These are phyloP conservation scores for Seiridium unicorne DNA, from an alignment of 2,329 filamentous ascomycete species.

Conservation along the genomic window DNA sequence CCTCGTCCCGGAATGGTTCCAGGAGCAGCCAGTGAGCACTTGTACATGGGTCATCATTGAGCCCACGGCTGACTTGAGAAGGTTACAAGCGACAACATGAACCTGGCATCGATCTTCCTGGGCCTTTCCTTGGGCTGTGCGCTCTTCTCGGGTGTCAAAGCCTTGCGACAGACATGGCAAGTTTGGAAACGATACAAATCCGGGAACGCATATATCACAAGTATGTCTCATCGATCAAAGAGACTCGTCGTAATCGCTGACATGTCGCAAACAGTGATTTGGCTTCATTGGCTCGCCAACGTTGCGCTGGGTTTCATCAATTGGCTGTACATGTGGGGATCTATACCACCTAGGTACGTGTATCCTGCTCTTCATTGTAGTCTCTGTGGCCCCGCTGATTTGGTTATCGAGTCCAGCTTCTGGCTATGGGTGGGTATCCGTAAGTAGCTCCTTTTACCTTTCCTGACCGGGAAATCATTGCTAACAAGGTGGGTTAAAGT, in stretches of 20 bases:
- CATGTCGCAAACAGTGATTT: slow-evolving; percentile 22
- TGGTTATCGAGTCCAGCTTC: background rate
- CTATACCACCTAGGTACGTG: slow-evolving; percentile 24
- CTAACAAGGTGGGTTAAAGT: background rate
- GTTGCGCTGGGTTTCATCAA: slow-evolving; percentile 22
- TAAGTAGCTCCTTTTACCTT: background rate
- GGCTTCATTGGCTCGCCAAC: slow-evolving; percentile 26
- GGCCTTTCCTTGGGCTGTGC: slow-evolving; percentile 28
- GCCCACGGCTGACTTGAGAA: background rate
- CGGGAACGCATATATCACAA: slow-evolving; percentile 24
- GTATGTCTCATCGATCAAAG: background rate
- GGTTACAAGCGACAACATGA: slow-evolving; percentile 14
- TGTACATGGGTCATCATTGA: too few species aligned
- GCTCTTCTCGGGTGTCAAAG: slow-evolving; percentile 23
- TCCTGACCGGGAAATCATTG: background rate
- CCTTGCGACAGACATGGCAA: slow-evolving; percentile 24
- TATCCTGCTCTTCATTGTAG: background rate
- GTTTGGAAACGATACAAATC: slow-evolving; percentile 20
- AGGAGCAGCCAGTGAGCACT: slow-evolving; percentile 4
- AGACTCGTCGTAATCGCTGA: background rate
- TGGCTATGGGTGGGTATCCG: slow-evolving; percentile 8
- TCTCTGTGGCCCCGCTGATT: background rate
- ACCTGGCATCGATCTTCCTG: slow-evolving; percentile 26
- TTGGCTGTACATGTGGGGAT: slow-evolving; percentile 25
- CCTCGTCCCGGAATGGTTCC: slow-evolving; percentile 7